Evolutionary conservation across 768 basidiomycete species (phyloP), one percentile per base, ranked within the genome.

Genomic region (Leccinum aurantiacum): DNA sequence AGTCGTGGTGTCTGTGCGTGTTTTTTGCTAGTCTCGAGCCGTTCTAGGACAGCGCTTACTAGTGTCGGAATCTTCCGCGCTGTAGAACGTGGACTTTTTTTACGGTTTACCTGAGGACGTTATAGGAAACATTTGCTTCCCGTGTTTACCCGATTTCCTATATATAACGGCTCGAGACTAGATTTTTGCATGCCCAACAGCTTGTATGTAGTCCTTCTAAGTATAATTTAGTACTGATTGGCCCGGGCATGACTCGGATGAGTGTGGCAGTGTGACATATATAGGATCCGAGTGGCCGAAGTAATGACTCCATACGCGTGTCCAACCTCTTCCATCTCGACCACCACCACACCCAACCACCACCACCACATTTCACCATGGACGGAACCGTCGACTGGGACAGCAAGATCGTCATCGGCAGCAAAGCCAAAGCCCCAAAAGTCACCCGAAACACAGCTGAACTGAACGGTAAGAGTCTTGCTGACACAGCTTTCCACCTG

Each of bases 311-410:
- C 46, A 1, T 29, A 24, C 46, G 31, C 31, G 31, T n/a, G 44
- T 8, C 46, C 22, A 24, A 49, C 48, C 48, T 25, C 14, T 11
- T 55, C 65, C 44, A 19, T 53, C 58, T 15, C 54, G 2, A 70
- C 68, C 60, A 63, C 57, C 47, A 66, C 58, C 61, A 67, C 51
- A 25, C 31, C 41, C 5, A 19, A 41, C 22, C 6, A 37, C 22
- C 22, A 56, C 37, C 19, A 44, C 7, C 17, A 56, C 37, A 0
- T 31, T 11, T 5, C 13, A 57, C 44, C 38, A 82, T 70, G 63
- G 85, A 80, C 79, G 77, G 75, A 68, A 79, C 80, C 73, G 4
- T 55, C 19, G 89, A 92, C 57, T 90, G 88, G 88, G 90, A 93
- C 59, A 76, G 66, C 60, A 90, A 89, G 73, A 71, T 76, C 60